Evolutionary conservation across 108 stramenopile species (phyloP).

Genomic region (Phaeodactylum tricornutum): DNA sequence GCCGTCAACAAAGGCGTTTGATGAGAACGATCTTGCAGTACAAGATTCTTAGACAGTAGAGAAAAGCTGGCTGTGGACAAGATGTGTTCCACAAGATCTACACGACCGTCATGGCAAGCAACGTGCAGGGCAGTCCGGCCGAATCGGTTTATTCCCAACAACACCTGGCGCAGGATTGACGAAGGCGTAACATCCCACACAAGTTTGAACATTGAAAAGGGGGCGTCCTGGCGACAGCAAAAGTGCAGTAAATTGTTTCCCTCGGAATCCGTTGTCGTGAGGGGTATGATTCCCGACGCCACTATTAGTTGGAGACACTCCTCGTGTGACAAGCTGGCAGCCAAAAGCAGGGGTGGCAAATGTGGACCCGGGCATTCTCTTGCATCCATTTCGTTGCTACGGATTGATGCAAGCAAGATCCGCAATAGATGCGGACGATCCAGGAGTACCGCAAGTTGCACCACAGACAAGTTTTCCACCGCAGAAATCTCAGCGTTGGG

Average conservation of each 20-base stretch:
- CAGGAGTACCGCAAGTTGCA: constrained; percentile 10
- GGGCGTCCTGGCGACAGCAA: constrained; percentile 23
- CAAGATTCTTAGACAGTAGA: constrained; percentile 37
- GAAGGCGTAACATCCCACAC: neutral
- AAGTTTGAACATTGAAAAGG: neutral
- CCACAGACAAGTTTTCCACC: neutral
- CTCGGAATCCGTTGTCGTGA: constrained; percentile 6
- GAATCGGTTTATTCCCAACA: constrained; percentile 31
- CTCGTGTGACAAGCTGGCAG: constrained; percentile 37
- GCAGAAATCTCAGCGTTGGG: too few relatives aligned
- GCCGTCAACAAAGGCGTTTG: constrained; percentile 55
- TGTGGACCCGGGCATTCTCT: constrained; percentile 8
- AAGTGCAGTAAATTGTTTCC: constrained; percentile 26
- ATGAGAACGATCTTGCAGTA: constrained; percentile 22
- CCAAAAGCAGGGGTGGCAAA: constrained; percentile 46
- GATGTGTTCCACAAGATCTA: constrained; percentile 39
- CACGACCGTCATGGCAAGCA: constrained; percentile 37
- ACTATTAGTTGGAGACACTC: constrained; percentile 43
- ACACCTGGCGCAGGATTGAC: constrained; percentile 15
- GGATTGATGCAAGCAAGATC: constrained; percentile 5
- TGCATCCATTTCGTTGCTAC: constrained; percentile 5
- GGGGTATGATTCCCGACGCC: neutral
- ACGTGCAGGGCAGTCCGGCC: constrained; percentile 47
- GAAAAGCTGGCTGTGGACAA: constrained; percentile 13
- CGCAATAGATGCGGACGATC: constrained; percentile 17